A percentile compares a stretch with the other conserved stretches of the same genome.
Evolutionary conservation across 2,329 filamentous ascomycete species (phyloP).

Genomic region (Aureobasidium sp.): DNA sequence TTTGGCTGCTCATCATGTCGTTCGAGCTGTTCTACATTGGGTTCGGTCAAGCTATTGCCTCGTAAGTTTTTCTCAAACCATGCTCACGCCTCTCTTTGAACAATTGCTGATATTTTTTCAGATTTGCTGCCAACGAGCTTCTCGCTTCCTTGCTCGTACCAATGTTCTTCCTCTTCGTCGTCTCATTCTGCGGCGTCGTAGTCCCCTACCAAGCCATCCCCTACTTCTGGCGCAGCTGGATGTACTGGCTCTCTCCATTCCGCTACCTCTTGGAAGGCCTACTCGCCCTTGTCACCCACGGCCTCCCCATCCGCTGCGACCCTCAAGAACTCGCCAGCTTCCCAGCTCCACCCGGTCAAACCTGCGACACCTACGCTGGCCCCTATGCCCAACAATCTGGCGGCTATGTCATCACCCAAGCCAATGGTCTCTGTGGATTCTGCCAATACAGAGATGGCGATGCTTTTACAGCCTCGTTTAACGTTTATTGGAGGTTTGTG

Average conservation of each 20-base stretch:
- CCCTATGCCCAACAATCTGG: constrained; percentile 27
- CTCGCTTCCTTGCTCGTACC: constrained; percentile 63
- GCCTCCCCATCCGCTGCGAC: constrained; percentile 37
- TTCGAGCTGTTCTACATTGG: constrained; percentile 66
- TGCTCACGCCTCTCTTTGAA: constrained; percentile 21
- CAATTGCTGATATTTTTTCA: constrained; percentile 46
- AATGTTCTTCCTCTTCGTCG: constrained; percentile 60
- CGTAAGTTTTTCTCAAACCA: constrained; percentile 32
- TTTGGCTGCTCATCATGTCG: constrained; percentile 61
- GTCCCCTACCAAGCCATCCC: constrained; percentile 56
- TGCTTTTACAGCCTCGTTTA: constrained; percentile 34
- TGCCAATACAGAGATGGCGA: constrained; percentile 38
- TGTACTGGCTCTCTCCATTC: constrained; percentile 63
- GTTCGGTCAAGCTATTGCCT: constrained; percentile 54
- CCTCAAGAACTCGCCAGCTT: constrained; percentile 30
- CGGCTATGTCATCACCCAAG: constrained; percentile 37
- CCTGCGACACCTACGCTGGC: constrained; percentile 33
- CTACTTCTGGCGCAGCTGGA: constrained; percentile 65
- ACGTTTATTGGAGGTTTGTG: constrained; percentile 36
- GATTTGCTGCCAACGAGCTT: constrained; percentile 49
- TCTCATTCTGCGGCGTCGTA: constrained; percentile 67
- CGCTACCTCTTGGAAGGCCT: constrained; percentile 46
- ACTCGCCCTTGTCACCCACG: constrained; percentile 29
- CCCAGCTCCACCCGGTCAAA: constrained; percentile 26
- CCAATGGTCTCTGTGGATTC: constrained; percentile 43